Evolutionary conservation across 2,329 filamentous ascomycete genomes (phyloP), one percentile per base, ranked within the genome.

Genomic region (Epichloe amarillans): DNA sequence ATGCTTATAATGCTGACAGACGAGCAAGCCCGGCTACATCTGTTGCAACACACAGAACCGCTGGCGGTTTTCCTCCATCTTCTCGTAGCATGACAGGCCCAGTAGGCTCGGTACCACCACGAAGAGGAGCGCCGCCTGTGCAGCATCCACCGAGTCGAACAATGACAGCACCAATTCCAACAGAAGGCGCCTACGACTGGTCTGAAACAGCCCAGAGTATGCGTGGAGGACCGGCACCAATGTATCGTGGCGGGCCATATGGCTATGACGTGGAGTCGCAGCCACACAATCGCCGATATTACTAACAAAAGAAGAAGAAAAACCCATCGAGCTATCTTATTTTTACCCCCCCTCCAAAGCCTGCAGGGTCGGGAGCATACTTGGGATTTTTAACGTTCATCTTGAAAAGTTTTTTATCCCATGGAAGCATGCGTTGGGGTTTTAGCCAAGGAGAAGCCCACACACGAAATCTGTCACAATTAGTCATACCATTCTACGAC

Each of bases 81-180:
- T 53, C 54, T 3, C 52, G 72, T 36, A 74, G 70, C 50, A 63
- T 65, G 30, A 73, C 72, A 14, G 65, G 66, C 1, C 66, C 67
- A 4, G 55, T 41, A 23, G 46, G 41, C 14, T 17, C 49, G 23
- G 49, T 51, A 3, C 42, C 35, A 35, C 33, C 67, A 14, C 61
- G 65, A 26, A 58, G 60, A 10, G 57, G 64, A 26, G 65, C 61
- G 37, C 64, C 61, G 36, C 65, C 62, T 39, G 39, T 44, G 21
- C 65, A 62, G 12, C 63, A 65, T 38, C 58, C 66, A 30, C 69
- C 70, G 1, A 67, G 67, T 54, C 66, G 73, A 47, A 74, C 70
- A 50, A 67, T 74, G 66, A 75, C 72, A 21, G 69, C 67, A 4
- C 69, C 70, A 4, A 57, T 68, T 50, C 38, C 43, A 19, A 14